Conservation (phyloP, 306 rosid species). For the Lithocarpus polystachyus region DNA sequence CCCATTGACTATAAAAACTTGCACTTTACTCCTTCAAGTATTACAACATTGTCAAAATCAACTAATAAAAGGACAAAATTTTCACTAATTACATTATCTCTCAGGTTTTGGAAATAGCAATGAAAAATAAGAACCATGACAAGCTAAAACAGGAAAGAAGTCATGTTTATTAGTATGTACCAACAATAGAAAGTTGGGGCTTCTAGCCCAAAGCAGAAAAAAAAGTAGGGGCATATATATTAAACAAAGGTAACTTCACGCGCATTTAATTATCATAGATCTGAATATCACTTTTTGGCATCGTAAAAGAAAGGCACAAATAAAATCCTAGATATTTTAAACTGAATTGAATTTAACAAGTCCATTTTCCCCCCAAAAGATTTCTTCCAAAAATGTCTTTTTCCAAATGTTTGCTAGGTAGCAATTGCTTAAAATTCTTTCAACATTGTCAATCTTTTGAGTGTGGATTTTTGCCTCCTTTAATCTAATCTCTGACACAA, state of each 20-base stretch:
- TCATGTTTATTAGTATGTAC: neutral
- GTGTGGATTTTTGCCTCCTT: neutral
- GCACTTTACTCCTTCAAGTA: too few relatives aligned
- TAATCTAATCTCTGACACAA: neutral
- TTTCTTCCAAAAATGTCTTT: neutral
- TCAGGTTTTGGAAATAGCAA: neutral
- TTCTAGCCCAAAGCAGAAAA: neutral
- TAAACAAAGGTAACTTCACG: neutral
- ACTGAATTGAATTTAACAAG: neutral
- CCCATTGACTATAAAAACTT: too few relatives aligned
- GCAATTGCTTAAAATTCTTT: neutral
- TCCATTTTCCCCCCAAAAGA: neutral
- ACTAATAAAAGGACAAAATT: neutral
- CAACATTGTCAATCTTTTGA: neutral
- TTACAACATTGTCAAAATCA: neutral
- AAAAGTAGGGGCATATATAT: neutral
- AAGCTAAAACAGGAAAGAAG: neutral
- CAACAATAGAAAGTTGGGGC: neutral
- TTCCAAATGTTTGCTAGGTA: neutral
- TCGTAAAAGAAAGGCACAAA: neutral
- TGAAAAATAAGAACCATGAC: neutral
- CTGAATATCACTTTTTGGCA: neutral
- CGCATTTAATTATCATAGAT: neutral
- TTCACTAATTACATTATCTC: neutral
- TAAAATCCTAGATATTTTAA: neutral